phyloP scores from a whole-genome alignment of 495 filamentous ascomycete species.

The Aspergillus coremiiformis region DNA sequence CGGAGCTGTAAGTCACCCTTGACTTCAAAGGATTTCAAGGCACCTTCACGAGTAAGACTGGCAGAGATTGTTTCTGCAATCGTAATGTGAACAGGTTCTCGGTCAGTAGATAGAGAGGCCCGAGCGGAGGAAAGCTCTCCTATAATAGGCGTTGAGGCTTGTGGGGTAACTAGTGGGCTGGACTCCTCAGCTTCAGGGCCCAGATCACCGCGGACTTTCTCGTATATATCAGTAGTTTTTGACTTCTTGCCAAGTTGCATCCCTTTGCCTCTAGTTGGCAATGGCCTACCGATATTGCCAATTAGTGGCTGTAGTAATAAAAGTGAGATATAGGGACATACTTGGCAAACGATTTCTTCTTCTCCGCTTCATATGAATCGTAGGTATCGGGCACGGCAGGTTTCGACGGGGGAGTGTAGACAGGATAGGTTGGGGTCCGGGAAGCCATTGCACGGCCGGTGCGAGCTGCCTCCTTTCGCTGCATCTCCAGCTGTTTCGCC shows the following conservation, averaged over 20 bases:
- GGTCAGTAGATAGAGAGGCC: constrained; percentile 57
- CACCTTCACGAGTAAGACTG: constrained; percentile 77
- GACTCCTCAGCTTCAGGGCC: constrained; percentile 72
- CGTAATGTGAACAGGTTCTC: constrained; percentile 76
- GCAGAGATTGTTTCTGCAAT: constrained; percentile 83
- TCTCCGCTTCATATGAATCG: constrained; percentile 90
- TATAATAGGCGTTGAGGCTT: constrained; percentile 40
- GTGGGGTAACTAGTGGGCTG: constrained; percentile 64
- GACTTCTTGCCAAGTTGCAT: constrained; percentile 99
- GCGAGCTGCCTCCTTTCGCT: constrained; percentile 83
- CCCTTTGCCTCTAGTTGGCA: constrained; percentile 81
- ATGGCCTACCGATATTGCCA: constrained; percentile 35
- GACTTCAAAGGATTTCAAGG: constrained; percentile 73
- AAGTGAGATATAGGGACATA: constrained; percentile 28
- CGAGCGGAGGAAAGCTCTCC: constrained; percentile 55
- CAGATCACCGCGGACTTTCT: constrained; percentile 83
- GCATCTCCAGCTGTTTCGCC: constrained; percentile 95
- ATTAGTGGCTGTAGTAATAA: constrained; percentile 9
- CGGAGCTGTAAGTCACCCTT: constrained; percentile 86
- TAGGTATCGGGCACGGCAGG: constrained; percentile 71
- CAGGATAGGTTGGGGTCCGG: constrained; percentile 73
- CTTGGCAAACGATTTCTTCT: constrained; percentile 79
- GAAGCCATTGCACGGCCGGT: constrained; percentile 50
- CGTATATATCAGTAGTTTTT: constrained; percentile 92
- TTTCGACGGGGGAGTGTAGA: constrained; percentile 76